A percentile compares a stretch with the other conserved stretches of the same genome.
These are phyloP conservation scores for Tuber calosporum DNA, from an alignment of 495 filamentous ascomycete genomes.

Conservation along the genomic window DNA sequence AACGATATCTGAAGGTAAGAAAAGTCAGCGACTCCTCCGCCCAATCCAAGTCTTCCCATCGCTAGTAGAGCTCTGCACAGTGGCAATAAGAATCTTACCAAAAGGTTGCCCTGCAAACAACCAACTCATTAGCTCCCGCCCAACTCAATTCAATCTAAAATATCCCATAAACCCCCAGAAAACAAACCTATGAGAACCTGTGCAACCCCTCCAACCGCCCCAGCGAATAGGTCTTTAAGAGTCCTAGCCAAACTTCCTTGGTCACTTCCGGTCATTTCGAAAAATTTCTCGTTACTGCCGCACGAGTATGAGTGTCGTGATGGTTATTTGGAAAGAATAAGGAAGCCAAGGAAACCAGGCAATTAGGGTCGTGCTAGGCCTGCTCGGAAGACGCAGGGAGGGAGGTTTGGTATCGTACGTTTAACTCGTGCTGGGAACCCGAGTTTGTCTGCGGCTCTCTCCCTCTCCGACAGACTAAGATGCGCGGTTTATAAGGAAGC, in stretches of 20 bases:
- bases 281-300: neutral
- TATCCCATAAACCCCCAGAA: neutral
- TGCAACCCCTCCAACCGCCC: conserved; percentile 83
- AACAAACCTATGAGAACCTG: conserved; percentile 87
- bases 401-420: neutral
- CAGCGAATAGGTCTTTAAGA: conserved; percentile 86
- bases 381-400: neutral
- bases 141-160: neutral
- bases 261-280: conserved; percentile 17
- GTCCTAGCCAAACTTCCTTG: conserved; percentile 46
- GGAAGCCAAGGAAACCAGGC: neutral
- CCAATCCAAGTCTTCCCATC: neutral
- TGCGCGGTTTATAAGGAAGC: neutral
- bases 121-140: conserved; percentile 8
- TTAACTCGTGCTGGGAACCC: neutral
- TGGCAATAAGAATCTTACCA: conserved; percentile 46
- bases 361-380: neutral
- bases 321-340: neutral
- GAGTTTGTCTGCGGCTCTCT: neutral
- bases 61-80: neutral
- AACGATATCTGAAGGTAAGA: conserved; percentile 65
- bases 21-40: conserved; percentile 20
- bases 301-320: neutral
- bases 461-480: neutral
- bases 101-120: conserved; percentile 75